Evolutionary conservation across 441 rosid genomes (phyloP), one percentile per base, ranked within the genome.

Genomic region (Manihot esculenta): DNA sequence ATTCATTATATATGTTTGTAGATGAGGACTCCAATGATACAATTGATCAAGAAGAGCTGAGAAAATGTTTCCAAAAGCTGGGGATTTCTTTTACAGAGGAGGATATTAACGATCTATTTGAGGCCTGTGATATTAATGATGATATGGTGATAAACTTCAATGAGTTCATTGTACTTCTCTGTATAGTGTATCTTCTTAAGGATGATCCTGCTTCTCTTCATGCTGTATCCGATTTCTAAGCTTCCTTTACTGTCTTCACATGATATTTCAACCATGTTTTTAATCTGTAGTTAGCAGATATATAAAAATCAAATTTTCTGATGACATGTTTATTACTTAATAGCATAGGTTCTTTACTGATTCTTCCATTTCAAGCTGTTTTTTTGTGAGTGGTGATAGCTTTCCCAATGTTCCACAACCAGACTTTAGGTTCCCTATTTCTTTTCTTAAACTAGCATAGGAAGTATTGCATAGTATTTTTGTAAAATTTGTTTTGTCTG

Each of bases 151-250:
- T 94, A 72, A 79, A 85, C 59, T 94, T 94, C 87, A 89, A 88
- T 21, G 99, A 92, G 74, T 94, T 92, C 84, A 81, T 94, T 49
- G 99, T 94, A 47, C 92, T 92, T 72, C 94, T 94, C 44, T 90
- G 99, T 76, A 96, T 92, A 18, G 96, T 85, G 64, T 84, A 89
- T 83, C 97, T 94, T 78, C 88, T 94, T 56, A 89, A 90, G 77
- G 88, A 82, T 42, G 87, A 88, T 63, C 85, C 96, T 23, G 62
- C 87, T 59, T 83, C 85, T 64, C 78, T 75, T 68, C 81, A 72
- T 27, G 82, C 88, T 72, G 97, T 88, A 87, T 84, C 87, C 84
- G 18, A 41, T 20, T 30, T 64, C 4, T 61, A 38, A 42, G 24
- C 69, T 58, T 9, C 17, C 62, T 54, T 59, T 21, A 3, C 20